Base-by-base conservation (phyloP, 2,329 filamentous ascomycete genomes). In the Teratosphaeria gauchensis region DNA sequence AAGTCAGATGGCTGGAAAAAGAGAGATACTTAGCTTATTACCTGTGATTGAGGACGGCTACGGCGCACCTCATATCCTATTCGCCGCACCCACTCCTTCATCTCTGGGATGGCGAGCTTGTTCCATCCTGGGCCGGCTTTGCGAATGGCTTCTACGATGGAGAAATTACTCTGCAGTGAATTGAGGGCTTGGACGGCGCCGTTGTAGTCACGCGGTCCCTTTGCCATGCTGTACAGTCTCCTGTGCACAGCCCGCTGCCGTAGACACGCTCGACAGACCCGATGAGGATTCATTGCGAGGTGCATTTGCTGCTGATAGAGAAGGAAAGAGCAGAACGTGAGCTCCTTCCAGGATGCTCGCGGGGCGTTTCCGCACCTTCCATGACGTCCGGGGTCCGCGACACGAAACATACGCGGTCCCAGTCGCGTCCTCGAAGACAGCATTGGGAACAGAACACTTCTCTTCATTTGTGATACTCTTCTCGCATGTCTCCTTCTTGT, bases 141-240 rank as follows among this genome's bases (percentile, higher is more conserved):
- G 57, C 85, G 82, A 56, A 94, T 85, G 55, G 87, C 85, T 71
- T 95, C 85, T 19, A 96, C 82, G 59, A 89, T 78, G 46, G 86
- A 82, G 66, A 85, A 87, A 72, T 96, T 96, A 58, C 88, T 87
- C 68, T 92, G 88, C 57, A 96, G 80, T 54, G 84, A 83, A 65
- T 90, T 87, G 65, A 96, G 83, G 58, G 86, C 85, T 57, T 80
- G 73, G 46, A 96, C 84, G 42, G 91, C 91, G 65, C 85, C 83
- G 57, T 64, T 64, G 62, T 71, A 72, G 63, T 68, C 65, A 46
- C 68, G 67, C 12, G 58, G 38, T 9, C 51, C 54, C 24, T 46
- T 60, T 12, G 42, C 33, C 12, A 55, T 57, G 53, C 62, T 60
- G 53, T 60, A 64, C 1, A 30, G 53, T 54, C 63, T 63, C 54